Conservation (phyloP, 441 rosid species). For the Adansonia gregorii region DNA sequence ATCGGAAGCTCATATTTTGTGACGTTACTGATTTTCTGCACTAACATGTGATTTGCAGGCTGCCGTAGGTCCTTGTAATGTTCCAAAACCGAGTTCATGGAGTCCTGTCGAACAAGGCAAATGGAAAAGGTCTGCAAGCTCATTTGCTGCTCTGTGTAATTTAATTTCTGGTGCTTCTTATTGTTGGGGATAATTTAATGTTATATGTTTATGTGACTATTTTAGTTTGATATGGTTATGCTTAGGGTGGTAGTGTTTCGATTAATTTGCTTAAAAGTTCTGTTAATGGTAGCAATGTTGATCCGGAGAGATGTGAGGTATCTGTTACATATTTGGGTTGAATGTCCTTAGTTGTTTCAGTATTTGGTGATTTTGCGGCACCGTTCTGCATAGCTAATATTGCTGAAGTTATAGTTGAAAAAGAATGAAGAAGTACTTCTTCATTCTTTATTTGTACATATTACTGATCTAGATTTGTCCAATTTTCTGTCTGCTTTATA, state of each 20-base stretch:
- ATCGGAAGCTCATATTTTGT: conserved; percentile 8
- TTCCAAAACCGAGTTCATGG: conserved; percentile 91
- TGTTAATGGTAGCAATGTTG: background rate
- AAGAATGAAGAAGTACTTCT: no score
- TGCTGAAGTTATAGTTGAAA: no score
- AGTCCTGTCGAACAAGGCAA: conserved; percentile 93
- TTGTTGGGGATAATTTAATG: background rate
- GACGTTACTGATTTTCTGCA: conserved; percentile 26
- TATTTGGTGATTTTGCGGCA: no score
- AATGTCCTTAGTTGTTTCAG: no score
- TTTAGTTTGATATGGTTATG: conserved; percentile 9
- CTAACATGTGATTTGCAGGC: conserved; percentile 57
- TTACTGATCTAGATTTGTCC: no score
- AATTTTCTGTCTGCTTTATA: no score
- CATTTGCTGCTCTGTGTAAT: background rate
- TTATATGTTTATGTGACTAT: background rate
- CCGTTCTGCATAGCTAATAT: no score
- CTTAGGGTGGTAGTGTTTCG: background rate
- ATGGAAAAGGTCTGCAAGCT: conserved; percentile 87
- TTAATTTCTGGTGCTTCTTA: background rate
- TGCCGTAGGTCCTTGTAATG: conserved; percentile 84
- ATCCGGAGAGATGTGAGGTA: background rate
- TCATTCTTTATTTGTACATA: no score
- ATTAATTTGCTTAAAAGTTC: background rate
- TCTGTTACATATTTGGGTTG: no score